Evolutionary conservation across 768 basidiomycete species (phyloP), one percentile per base, ranked within the genome.

Genomic region (Russula sp.): DNA sequence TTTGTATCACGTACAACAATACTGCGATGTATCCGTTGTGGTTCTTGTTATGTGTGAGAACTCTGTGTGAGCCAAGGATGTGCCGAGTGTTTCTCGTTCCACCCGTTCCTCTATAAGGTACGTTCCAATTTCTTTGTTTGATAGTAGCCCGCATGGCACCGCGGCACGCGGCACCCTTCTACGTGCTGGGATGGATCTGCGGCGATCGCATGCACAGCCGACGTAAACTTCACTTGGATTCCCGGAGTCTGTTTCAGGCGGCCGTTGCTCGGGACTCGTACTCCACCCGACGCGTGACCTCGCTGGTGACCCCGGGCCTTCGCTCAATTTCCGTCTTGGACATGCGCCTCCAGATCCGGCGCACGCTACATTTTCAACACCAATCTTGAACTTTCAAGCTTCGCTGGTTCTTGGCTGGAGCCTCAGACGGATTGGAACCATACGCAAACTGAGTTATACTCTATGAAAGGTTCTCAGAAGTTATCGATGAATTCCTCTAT

Each of bases 1-100:
- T n/a, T 55, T 65, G 66, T 67, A 65, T 57, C 42, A 49, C 48
- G 57, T 66, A 60, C 57, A 52, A 50, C 54, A 61, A 51, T 58
- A 58, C 44, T 37, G 44, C 27, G 13, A 37, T 52, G 54, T 51
- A 64, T 55, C 48, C 35, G 54, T 37, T 59, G 63, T 64, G 32
- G 31, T 60, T 45, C 49, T 18, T 57, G 48, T 50, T 31, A 27
- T 55, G 32, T 55, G 63, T 50, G 59, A 64, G 44, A 60, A 55
- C 39, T 22, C 22, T 49, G 8, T 55, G 34, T 44, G 39, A 22
- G 52, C 37, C 18, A n/a, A 53, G 37, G 48, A 49, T 22, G 18
- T 50, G 27, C 22, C 27, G 31, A 54, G 14, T 34, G 14, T 51
- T 8, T 27, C 22, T 31, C 11, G n/a, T 39, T 27, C 3, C 18